Conservation (phyloP, 2,329 filamentous ascomycete genomes). For the Talaromyces sp. region DNA sequence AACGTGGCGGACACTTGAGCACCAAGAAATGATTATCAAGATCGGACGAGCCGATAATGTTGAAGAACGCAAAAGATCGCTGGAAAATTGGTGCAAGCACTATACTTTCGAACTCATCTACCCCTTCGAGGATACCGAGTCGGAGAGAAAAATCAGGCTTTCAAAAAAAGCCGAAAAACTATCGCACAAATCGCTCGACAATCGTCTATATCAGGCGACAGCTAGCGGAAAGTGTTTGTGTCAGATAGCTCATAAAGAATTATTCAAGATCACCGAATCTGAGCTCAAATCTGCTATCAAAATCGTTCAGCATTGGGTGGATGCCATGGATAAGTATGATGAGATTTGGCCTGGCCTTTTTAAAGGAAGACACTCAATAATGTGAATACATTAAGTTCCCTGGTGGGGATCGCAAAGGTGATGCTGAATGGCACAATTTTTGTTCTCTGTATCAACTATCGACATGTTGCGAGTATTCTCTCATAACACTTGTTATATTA, state of each 20-base stretch:
- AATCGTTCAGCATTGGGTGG: neutral
- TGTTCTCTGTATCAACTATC: neutral
- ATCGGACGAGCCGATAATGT: neutral
- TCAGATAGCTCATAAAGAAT: neutral
- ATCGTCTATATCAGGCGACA: neutral
- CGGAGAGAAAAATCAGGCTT: neutral
- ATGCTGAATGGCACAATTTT: neutral
- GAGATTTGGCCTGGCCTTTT: neutral
- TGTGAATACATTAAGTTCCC: neutral
- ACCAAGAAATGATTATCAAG: neutral
- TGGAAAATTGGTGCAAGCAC: neutral
- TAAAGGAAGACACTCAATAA: neutral
- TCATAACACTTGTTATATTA: neutral
- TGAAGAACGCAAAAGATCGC: neutral
- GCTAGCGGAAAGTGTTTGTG: neutral
- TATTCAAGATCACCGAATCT: neutral
- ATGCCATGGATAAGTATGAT: neutral
- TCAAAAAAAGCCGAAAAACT: neutral
- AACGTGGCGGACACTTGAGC: neutral
- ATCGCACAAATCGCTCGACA: neutral
- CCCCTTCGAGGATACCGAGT: neutral
- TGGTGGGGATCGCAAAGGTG: neutral
- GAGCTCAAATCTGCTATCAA: neutral
- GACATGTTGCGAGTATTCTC: neutral
- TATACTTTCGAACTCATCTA: neutral